Evolutionary conservation across 805 yeast genomes (phyloP), one percentile per base, ranked within the genome.

Genomic region (Yamadazyma endophytica): DNA sequence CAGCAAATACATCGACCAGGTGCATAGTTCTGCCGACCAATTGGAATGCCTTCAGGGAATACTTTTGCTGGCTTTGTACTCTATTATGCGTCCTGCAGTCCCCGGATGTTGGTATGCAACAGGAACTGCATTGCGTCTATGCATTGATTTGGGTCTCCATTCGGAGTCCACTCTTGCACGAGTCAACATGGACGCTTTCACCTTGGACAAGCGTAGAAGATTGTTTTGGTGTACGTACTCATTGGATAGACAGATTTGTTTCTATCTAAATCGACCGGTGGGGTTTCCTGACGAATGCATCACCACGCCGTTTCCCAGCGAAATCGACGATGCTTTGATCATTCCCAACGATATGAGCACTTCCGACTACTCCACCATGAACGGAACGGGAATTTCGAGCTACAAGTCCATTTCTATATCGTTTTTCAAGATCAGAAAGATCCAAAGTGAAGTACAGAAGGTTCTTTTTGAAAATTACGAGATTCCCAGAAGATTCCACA

Each of bases 21-120:
- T 81, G 1, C 76, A 77, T 49, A 52, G 67, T 4, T 68, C 84
- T 2, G 40, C 60, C 0, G 83, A 86, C 44, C 68, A 81, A 26
- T 57, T 86, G 22, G 94, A 84, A 44, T 69, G 82, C 1, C 54
- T 88, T 3, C 90, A 83, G 48, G 88, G 89, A 0, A 61, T 84
- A 9, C 51, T 88, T 12, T 60, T 85, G 9, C 58, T 83, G 24
- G 76, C 90, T 0, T 50, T 80, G 4, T 88, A 82, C 50, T 77
- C 94, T 1, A 68, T 82, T 20, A 86, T 88, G 95, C 69, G 95
- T 35, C 96, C 96, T 0, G 79, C 90, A 1, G 75, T 75, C 9
- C 95, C 96, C 0, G 92, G 95, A 3, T 86, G 85, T n/a, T 88
- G 97, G 97, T 85, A 85, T 51, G 76, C 83, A 4, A 60, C 85